These are phyloP conservation scores for Coemansia sp. DNA, from an alignment of 192 early-diverging fungal species.

Conservation along the genomic window DNA sequence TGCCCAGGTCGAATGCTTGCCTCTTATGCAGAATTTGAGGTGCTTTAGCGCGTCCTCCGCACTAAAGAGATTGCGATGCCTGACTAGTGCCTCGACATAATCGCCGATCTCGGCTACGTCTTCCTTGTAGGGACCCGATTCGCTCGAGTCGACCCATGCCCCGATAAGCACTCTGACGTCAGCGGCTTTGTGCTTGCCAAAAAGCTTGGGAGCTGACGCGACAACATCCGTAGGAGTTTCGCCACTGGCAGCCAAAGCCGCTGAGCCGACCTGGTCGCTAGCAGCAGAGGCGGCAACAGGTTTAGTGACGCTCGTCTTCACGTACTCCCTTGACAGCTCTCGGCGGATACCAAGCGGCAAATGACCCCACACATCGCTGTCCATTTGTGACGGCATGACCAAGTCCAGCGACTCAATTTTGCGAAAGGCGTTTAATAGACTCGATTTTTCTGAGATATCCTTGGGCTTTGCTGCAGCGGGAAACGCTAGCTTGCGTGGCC, in stretches of 20 bases:
- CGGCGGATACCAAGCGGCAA: slow-evolving; percentile 39
- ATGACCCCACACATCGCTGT: slow-evolving; percentile 29
- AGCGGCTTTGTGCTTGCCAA: slow-evolving; percentile 15
- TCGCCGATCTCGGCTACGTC: slow-evolving; percentile 34
- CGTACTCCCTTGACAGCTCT: slow-evolving; percentile 38
- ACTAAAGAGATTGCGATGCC: slow-evolving; percentile 17
- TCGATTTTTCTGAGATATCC: not conserved
- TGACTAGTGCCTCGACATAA: slow-evolving; percentile 34
- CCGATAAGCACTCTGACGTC: slow-evolving; percentile 23
- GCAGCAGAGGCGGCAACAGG: not conserved
- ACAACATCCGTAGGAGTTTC: not conserved
- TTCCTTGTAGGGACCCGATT: slow-evolving; percentile 21
- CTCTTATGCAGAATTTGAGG: slow-evolving; percentile 10
- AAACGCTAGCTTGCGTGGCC: slow-evolving; percentile 32
- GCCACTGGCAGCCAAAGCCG: not conserved
- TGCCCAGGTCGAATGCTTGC: slow-evolving; percentile 9
- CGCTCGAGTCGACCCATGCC: slow-evolving; percentile 25
- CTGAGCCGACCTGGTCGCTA: not conserved
- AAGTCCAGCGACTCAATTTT: slow-evolving; percentile 29
- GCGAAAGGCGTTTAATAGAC: slow-evolving; percentile 37
- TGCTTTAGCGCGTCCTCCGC: slow-evolving; percentile 15
- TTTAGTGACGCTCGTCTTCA: slow-evolving; percentile 7
- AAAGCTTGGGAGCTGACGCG: slow-evolving; percentile 16
- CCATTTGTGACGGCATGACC: slow-evolving; percentile 52
- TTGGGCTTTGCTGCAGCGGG: not conserved